phyloP scores from a whole-genome alignment of 805 yeast species.

The Pichia nanzhaoensis region DNA sequence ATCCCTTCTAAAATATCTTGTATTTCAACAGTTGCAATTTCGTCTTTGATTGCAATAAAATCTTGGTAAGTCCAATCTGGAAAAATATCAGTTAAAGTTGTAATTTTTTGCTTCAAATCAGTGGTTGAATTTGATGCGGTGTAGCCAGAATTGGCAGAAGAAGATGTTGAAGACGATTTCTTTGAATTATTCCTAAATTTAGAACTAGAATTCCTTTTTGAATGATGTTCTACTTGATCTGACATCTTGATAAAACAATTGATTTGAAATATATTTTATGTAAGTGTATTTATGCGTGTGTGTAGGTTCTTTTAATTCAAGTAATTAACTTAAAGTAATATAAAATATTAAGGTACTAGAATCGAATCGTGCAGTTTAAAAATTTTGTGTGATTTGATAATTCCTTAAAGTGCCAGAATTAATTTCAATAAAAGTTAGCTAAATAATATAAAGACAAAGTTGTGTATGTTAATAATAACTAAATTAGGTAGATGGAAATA shows the following conservation, averaged over 20 bases:
- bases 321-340: too few species aligned
- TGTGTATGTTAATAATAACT: too few species aligned
- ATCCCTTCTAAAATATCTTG: conserved; percentile 81
- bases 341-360: too few species aligned
- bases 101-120: conserved; percentile 35
- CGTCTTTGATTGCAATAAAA: conserved; percentile 65
- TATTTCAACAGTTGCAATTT: conserved; percentile 57
- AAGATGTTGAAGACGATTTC: not conserved
- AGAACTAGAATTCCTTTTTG: conserved; percentile 20
- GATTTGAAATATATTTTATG: not conserved
- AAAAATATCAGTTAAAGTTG: conserved; percentile 73
- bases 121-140: conserved; percentile 19
- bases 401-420: too few species aligned
- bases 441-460: too few species aligned
- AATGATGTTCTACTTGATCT: conserved; percentile 22
- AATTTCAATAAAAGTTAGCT: too few species aligned
- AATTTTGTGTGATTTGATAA: too few species aligned
- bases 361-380: too few species aligned
- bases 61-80: conserved; percentile 94
- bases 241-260: conserved; percentile 20
- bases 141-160: conserved; percentile 13
- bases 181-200: conserved; percentile 39
- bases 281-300: conserved; percentile 2
- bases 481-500: too few species aligned
- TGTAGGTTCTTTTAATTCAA: not conserved